Evolutionary conservation across 1,284 basidiomycete species (phyloP).

Genomic region (Porogramme epimiltina): DNA sequence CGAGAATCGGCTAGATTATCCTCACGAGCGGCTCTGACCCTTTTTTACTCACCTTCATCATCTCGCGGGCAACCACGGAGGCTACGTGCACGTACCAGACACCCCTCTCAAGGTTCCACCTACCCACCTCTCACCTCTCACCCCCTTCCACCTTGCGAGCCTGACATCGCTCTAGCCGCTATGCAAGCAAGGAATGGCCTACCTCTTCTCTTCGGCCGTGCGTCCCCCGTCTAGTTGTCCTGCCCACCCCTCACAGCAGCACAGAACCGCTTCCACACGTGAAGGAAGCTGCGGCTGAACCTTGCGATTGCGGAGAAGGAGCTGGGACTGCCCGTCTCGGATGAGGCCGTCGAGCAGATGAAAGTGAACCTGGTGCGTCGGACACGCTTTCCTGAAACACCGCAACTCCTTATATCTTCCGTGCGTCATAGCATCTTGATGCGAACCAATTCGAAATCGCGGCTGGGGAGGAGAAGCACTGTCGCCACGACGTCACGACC

Average conservation of each 20-base stretch:
- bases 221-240: too few species aligned
- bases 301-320: constrained; percentile 97
- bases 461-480: constrained; percentile 93
- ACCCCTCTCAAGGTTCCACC: constrained; percentile 65
- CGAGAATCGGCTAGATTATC: constrained; percentile 9
- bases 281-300: constrained; percentile 96
- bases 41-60: neutral
- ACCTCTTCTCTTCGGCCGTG: constrained; percentile 92
- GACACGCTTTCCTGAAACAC: neutral
- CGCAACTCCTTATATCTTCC: neutral
- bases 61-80: constrained; percentile 48
- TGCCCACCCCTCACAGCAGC: neutral
- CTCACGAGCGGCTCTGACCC: neutral
- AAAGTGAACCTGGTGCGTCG: constrained; percentile 80
- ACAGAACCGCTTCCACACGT: constrained; percentile 94
- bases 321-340: constrained; percentile 88
- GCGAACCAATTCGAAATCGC: constrained; percentile 92
- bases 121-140: neutral
- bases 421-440: constrained; percentile 66
- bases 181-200: constrained; percentile 99
- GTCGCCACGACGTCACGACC: constrained; percentile 99
- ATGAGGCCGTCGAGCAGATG: constrained; percentile 95
- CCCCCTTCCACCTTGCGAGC: constrained; percentile 8
- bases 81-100: constrained; percentile 72
- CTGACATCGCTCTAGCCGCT: constrained; percentile 64